These are phyloP conservation scores for Chlamydomonas sphaeroides DNA, from an alignment of 139 green algal genomes.

Conservation along the genomic window DNA sequence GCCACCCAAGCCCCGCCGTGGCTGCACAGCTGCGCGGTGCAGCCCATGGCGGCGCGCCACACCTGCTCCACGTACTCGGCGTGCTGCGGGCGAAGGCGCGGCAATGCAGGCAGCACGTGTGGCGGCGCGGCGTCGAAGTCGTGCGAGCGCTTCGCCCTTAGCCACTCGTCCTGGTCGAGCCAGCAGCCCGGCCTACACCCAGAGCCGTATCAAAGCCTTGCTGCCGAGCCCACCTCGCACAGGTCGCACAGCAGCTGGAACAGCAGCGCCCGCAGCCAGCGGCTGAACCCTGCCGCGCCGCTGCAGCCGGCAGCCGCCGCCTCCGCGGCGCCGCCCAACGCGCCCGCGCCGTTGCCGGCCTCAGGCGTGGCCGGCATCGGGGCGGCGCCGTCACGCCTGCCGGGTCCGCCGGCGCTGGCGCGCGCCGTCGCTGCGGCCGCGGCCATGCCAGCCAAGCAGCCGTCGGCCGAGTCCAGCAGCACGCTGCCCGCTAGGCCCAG, in stretches of 20 bases:
- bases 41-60: constrained; percentile 74
- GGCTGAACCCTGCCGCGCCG: constrained; percentile 5
- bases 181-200: too few species aligned
- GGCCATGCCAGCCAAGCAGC: neutral
- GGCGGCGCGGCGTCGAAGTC: too few species aligned
- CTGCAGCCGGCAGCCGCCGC: neutral
- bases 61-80: constrained; percentile 57
- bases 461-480: constrained; percentile 1
- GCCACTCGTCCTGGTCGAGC: too few species aligned
- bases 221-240: constrained; percentile 30
- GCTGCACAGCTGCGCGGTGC: constrained; percentile 66
- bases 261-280: constrained; percentile 79
- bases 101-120: neutral
- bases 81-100: constrained; percentile 14
- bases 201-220: too few species aligned
- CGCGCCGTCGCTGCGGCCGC: too few species aligned
- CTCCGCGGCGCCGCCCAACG: neutral
- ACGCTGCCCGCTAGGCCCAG: neutral
- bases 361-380: too few species aligned
- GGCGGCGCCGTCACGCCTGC: neutral
- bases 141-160: too few species aligned
- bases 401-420: neutral
- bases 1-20: constrained; percentile 63
- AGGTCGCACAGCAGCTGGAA: constrained; percentile 69
- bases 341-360: neutral